Percentiles rank a stretch among this genome's conserved stretches.
phyloP scores from a whole-genome alignment of 345 rosid genomes.

The Eucalyptus melliodora region DNA sequence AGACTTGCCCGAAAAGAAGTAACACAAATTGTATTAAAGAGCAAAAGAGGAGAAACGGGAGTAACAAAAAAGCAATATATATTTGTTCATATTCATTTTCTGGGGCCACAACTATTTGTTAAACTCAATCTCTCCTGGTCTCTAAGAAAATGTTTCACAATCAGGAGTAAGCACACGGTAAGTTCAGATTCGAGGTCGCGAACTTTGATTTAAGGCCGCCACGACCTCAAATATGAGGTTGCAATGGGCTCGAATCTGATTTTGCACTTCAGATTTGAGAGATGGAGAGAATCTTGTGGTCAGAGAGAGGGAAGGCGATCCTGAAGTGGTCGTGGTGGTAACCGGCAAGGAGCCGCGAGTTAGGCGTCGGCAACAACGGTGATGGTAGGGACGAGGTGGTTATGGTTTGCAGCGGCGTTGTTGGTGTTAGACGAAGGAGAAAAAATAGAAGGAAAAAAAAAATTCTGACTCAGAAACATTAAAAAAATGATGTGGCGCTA shows the following conservation, averaged over 20 bases:
- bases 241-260: too few species aligned
- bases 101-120: background rate
- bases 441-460: background rate
- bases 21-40: background rate
- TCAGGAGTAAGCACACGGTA: too few species aligned
- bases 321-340: slow-evolving; percentile 17
- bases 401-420: background rate
- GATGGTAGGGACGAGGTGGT: background rate
- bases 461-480: background rate
- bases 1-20: background rate
- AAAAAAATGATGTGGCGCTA: background rate
- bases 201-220: too few species aligned
- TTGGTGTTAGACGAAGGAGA: background rate
- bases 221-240: too few species aligned
- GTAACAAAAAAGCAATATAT: background rate
- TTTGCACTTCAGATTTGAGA: too few species aligned
- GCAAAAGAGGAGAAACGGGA: background rate
- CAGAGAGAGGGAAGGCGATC: background rate
- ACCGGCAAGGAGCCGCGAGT: slow-evolving; percentile 2
- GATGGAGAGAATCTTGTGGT: background rate
- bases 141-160: background rate
- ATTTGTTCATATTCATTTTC: too few species aligned
- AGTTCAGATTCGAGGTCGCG: too few species aligned
- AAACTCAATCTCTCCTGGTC: background rate
- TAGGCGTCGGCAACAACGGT: background rate